phyloP scores from a whole-genome alignment of 345 rosid species.

The Aquilaria yunnanensis region DNA sequence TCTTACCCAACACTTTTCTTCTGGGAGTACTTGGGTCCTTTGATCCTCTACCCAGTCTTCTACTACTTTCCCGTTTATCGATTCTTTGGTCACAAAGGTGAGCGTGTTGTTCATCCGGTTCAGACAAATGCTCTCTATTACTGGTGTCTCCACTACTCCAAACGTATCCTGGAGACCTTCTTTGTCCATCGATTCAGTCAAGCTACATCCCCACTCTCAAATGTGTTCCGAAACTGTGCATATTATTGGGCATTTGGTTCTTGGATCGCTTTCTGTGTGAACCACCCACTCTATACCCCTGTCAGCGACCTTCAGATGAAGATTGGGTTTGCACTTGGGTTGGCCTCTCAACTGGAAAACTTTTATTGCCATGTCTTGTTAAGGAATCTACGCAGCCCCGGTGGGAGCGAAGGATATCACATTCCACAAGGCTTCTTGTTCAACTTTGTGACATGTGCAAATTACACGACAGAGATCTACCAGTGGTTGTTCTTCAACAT shows the following conservation, averaged over 20 bases:
- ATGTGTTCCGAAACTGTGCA: constrained; percentile 92
- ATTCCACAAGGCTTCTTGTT: constrained; percentile 90
- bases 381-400: constrained; percentile 69
- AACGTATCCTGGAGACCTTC: constrained; percentile 93
- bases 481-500: constrained; percentile 97
- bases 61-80: constrained; percentile 82
- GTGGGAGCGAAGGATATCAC: constrained; percentile 80
- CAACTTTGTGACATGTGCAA: constrained; percentile 92
- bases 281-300: constrained; percentile 94
- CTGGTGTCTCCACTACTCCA: constrained; percentile 97
- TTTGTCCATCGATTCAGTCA: constrained; percentile 92
- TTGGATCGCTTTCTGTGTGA: constrained; percentile 82
- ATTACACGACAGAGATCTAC: constrained; percentile 92
- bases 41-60: constrained; percentile 77
- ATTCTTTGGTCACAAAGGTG: constrained; percentile 61
- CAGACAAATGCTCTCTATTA: constrained; percentile 91
- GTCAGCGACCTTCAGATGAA: constrained; percentile 86
- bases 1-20: constrained; percentile 94
- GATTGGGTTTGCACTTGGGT: constrained; percentile 86
- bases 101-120: constrained; percentile 64
- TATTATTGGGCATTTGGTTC: constrained; percentile 92
- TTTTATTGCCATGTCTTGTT: constrained; percentile 85
- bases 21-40: constrained; percentile 90
- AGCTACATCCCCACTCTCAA: constrained; percentile 84
- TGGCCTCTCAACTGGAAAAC: constrained; percentile 73